phyloP scores from a whole-genome alignment of 192 early-diverging fungal species.

The Lunasporangiospora selenospora region DNA sequence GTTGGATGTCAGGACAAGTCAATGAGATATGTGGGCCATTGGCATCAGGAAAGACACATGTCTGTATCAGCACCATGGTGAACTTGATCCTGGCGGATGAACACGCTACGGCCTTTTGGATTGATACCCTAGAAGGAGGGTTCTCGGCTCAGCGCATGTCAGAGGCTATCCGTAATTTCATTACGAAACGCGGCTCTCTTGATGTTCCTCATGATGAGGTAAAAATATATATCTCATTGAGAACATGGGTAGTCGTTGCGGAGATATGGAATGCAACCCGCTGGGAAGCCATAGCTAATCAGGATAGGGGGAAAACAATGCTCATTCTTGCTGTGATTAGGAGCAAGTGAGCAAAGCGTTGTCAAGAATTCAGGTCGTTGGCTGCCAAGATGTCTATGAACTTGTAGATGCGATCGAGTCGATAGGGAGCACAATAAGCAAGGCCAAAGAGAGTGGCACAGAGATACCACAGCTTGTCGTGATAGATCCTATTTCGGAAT shows the following conservation, averaged over 20 bases:
- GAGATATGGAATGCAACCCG: no score
- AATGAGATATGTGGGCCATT: slow-evolving; percentile 26
- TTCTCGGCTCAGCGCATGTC: slow-evolving; percentile 27
- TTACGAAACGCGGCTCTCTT: no score
- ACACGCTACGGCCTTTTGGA: slow-evolving; percentile 17
- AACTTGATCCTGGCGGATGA: slow-evolving; percentile 2
- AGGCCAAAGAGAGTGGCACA: no score
- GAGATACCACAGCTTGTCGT: slow-evolving; percentile 5
- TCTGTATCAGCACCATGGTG: slow-evolving; percentile 20
- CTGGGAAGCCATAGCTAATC: no score
- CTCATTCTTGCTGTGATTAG: no score
- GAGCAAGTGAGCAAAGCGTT: background rate
- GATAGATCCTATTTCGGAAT: slow-evolving; percentile 9
- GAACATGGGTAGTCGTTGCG: no score
- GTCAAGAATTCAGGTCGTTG: slow-evolving; percentile 19
- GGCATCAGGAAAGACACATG: slow-evolving; percentile 16
- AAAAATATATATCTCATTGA: no score
- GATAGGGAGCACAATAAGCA: background rate
- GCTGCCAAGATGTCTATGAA: slow-evolving; percentile 29
- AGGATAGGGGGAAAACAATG: no score
- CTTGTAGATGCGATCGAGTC: slow-evolving; percentile 9
- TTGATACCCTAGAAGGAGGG: slow-evolving; percentile 22
- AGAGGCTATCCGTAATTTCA: no score
- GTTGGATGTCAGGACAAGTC: slow-evolving; percentile 25
- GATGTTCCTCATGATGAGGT: no score